Conservation (phyloP, 345 rosid species). For the Arabis hirsuta region DNA sequence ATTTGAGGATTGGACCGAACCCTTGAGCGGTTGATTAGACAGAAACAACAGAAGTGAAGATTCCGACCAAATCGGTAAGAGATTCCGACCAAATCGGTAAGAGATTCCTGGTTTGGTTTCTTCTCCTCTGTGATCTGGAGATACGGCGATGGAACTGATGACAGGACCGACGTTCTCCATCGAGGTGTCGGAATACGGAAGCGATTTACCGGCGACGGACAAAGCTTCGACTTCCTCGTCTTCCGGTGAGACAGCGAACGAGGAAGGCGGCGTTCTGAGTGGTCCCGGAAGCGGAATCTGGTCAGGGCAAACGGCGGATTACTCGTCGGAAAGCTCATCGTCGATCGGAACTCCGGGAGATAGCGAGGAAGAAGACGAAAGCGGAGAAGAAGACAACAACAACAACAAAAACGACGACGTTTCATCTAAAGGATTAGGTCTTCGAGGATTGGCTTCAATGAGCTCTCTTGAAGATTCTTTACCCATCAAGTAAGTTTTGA, state of each 20-base stretch:
- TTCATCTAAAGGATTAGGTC: slow-evolving; percentile 37
- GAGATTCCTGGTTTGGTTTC: not conserved
- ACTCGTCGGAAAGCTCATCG: slow-evolving; percentile 63
- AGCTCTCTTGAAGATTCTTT: slow-evolving; percentile 68
- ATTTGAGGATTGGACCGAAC: not conserved
- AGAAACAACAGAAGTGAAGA: slow-evolving; percentile 28
- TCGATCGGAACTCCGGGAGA: slow-evolving; percentile 74
- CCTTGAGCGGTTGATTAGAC: slow-evolving; percentile 45
- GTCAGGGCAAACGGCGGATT: slow-evolving; percentile 41
- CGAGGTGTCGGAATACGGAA: slow-evolving; percentile 48
- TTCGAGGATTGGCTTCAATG: slow-evolving; percentile 45
- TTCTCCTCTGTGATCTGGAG: slow-evolving; percentile 16
- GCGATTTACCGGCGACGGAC: slow-evolving; percentile 40
- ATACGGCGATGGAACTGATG: slow-evolving; percentile 56
- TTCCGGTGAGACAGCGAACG: slow-evolving; percentile 11
- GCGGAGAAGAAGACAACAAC: slow-evolving; percentile 31
- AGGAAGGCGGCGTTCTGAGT: slow-evolving; percentile 22
- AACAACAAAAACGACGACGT: slow-evolving; percentile 33
- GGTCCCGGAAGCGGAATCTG: slow-evolving; percentile 42
- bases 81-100: slow-evolving; percentile 13
- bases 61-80: slow-evolving; percentile 28
- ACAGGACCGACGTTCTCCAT: slow-evolving; percentile 53
- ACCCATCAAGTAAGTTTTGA: slow-evolving; percentile 53
- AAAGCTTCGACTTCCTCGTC: slow-evolving; percentile 33
- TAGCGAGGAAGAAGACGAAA: slow-evolving; percentile 51